Percentiles rank a stretch among this genome's conserved stretches.
Evolutionary conservation across 177 flowering plant genomes (phyloP).

Genomic region (Vitis hybrid): DNA sequence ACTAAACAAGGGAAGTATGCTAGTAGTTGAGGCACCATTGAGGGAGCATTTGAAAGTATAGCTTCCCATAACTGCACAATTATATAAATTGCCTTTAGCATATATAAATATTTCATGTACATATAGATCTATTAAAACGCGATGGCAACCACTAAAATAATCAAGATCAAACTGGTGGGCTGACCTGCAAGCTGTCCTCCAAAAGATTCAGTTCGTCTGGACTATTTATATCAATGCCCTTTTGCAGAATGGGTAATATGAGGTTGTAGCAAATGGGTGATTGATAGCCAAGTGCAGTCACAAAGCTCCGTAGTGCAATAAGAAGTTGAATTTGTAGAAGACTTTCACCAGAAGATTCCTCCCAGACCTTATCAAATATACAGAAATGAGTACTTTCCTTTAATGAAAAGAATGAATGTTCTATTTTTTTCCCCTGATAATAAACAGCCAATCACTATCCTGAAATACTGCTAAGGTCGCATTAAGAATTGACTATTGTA

Average conservation of each 20-base stretch:
- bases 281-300: conserved; percentile 74
- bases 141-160: not conserved
- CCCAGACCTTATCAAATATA: conserved; percentile 67
- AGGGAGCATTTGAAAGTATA: conserved; percentile 79
- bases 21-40: conserved; percentile 77
- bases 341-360: conserved; percentile 90
- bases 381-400: not conserved
- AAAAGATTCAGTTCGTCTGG: conserved; percentile 92
- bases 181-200: conserved; percentile 89
- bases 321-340: conserved; percentile 93
- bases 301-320: conserved; percentile 77
- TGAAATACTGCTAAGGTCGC: too few relatives aligned
- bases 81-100: not conserved
- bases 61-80: conserved; percentile 92
- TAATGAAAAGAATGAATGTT: too few relatives aligned
- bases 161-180: conserved; percentile 9
- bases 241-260: conserved; percentile 70
- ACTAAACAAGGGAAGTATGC: conserved; percentile 68
- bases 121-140: not conserved
- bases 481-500: too few relatives aligned
- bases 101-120: not conserved
- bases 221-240: conserved; percentile 68
- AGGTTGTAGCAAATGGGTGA: conserved; percentile 78
- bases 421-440: too few relatives aligned
- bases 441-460: too few relatives aligned